A percentile compares a stretch with the other conserved stretches of the same genome.
Evolutionary conservation across 148 eudicot species (phyloP).

Genomic region (Cornus controversa): DNA sequence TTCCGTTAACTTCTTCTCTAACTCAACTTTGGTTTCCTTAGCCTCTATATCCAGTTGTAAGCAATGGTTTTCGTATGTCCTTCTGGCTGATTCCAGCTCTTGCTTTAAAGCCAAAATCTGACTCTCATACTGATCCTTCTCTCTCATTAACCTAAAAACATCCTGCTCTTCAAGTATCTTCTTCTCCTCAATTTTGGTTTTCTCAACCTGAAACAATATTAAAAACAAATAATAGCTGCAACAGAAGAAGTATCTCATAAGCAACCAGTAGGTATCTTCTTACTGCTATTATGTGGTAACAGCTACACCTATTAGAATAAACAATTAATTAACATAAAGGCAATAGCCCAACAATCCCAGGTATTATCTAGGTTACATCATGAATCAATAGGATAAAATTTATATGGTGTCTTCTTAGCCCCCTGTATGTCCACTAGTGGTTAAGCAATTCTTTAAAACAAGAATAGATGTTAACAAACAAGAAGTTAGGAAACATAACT

Average conservation of each 20-base stretch:
- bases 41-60: slow-evolving; percentile 52
- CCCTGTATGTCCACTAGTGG: too few relatives aligned
- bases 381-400: background rate
- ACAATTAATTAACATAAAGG: too few relatives aligned
- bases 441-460: too few relatives aligned
- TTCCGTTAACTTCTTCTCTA: slow-evolving; percentile 61
- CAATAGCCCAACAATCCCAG: background rate
- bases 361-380: background rate
- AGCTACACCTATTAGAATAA: background rate
- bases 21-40: slow-evolving; percentile 45
- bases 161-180: slow-evolving; percentile 58
- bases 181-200: slow-evolving; percentile 63
- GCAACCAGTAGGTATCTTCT: background rate
- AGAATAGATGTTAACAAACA: background rate
- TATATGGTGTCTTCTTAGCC: too few relatives aligned
- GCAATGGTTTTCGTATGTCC: slow-evolving; percentile 46
- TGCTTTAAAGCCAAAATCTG: slow-evolving; percentile 49
- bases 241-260: slow-evolving; percentile 6
- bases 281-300: background rate
- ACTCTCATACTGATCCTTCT: slow-evolving; percentile 48
- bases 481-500: background rate
- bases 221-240: background rate
- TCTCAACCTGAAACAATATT: slow-evolving; percentile 59
- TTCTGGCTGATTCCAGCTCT: slow-evolving; percentile 52
- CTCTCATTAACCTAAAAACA: slow-evolving; percentile 50